phyloP scores from a whole-genome alignment of 352 stramenopile genomes.

The Phytophthora ramorum region DNA sequence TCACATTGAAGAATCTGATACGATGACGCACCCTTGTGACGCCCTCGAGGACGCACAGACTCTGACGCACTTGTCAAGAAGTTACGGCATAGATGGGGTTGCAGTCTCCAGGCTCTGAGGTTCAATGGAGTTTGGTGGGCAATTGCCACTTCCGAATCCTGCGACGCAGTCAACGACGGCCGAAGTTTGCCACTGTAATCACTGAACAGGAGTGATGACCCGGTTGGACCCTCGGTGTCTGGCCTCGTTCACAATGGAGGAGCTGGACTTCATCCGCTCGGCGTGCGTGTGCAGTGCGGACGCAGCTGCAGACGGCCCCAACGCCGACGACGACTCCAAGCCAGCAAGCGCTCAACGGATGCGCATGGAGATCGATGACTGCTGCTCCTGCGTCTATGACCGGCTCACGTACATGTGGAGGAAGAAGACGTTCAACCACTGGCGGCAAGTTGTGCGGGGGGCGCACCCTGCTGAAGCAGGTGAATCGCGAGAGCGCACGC shows the following conservation, averaged over 20 bases:
- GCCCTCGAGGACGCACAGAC: slow-evolving; percentile 17
- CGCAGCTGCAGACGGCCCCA: slow-evolving; percentile 44
- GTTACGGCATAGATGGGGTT: neutral
- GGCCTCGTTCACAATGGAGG: slow-evolving; percentile 51
- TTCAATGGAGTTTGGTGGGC: slow-evolving; percentile 1
- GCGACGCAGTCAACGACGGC: neutral
- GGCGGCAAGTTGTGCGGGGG: slow-evolving; percentile 51
- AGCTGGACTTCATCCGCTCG: slow-evolving; percentile 69
- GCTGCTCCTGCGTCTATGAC: slow-evolving; percentile 74
- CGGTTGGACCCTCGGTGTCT: slow-evolving; percentile 28
- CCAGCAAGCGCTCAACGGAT: slow-evolving; percentile 23
- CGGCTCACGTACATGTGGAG: slow-evolving; percentile 77
- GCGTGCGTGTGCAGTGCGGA: slow-evolving; percentile 65
- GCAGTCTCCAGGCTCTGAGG: slow-evolving; percentile 5
- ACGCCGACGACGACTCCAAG: slow-evolving; percentile 8
- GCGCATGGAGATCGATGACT: slow-evolving; percentile 44
- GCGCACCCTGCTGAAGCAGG: slow-evolving; percentile 2
- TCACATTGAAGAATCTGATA: slow-evolving; percentile 5
- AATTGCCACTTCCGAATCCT: slow-evolving; percentile 12
- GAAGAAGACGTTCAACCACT: slow-evolving; percentile 84
- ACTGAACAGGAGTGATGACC: slow-evolving; percentile 15
- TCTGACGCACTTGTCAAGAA: neutral
- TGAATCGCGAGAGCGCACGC: neutral
- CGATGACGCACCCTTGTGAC: neutral
- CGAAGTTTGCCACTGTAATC: no score